Evolutionary conservation across 2,329 filamentous ascomycete species (phyloP).

Genomic region (Fusarium sp.): DNA sequence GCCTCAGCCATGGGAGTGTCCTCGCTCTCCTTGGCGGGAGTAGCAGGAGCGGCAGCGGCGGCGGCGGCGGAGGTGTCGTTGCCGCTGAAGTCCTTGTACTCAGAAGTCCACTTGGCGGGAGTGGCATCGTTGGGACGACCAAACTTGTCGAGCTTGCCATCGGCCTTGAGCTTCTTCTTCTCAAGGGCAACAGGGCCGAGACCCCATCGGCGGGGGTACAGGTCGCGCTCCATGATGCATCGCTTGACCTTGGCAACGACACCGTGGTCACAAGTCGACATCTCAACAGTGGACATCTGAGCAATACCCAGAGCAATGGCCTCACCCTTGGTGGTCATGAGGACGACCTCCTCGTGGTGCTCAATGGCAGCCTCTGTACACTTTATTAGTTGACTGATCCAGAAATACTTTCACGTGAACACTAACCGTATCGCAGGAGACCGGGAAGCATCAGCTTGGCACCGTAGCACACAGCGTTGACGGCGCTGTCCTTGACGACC

Average conservation of each 20-base stretch:
- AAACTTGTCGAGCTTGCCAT: constrained; percentile 98
- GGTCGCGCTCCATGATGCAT: constrained; percentile 99
- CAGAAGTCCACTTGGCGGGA: constrained; percentile 89
- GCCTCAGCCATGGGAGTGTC: constrained; percentile 53
- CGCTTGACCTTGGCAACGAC: constrained; percentile 99
- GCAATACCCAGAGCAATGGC: constrained; percentile 96
- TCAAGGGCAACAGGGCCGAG: constrained; percentile 91
- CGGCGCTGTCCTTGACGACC: constrained; percentile 85
- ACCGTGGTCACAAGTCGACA: constrained; percentile 96
- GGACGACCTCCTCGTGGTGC: constrained; percentile 93
- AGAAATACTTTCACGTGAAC: not conserved
- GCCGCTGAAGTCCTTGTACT: constrained; percentile 90
- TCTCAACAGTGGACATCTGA: constrained; percentile 97
- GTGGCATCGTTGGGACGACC: constrained; percentile 93
- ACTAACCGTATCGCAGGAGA: constrained; percentile 87
- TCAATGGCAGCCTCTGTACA: constrained; percentile 85
- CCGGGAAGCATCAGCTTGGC: constrained; percentile 99
- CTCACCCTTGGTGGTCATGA: constrained; percentile 99
- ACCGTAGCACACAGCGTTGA: constrained; percentile 98
- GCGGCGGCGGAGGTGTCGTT: constrained; percentile 60
- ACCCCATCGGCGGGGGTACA: constrained; percentile 97
- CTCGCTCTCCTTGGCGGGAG: constrained; percentile 54
- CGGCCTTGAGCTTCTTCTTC: constrained; percentile 99
- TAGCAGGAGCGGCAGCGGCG: constrained; percentile 57
- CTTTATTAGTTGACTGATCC: constrained; percentile 43